Conservation (phyloP, 169 alveolate genomes). For the Cryptosporidium baileyi region DNA sequence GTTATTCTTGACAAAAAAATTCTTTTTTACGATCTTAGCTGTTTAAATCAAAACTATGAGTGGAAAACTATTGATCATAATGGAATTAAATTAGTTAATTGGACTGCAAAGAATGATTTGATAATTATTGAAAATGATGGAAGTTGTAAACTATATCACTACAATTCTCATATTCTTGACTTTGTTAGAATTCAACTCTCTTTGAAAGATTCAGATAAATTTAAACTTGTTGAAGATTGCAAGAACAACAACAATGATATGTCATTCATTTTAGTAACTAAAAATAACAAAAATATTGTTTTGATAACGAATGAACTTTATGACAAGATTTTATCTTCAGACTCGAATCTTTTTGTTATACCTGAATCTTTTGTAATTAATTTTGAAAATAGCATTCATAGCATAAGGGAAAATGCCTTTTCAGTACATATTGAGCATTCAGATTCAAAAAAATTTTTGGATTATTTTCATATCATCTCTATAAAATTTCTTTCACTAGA, state of each 20-base stretch:
- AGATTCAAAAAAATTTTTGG: background rate
- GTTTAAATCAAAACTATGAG: background rate
- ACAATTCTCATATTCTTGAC: background rate
- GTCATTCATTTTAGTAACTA: constrained; percentile 2
- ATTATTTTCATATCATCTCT: background rate
- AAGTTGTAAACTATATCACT: background rate
- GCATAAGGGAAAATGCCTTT: background rate
- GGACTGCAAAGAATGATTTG: constrained; percentile 41
- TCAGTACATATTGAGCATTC: background rate
- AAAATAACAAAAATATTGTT: background rate
- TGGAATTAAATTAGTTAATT: background rate
- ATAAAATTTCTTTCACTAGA: constrained; percentile 4
- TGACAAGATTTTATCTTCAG: background rate
- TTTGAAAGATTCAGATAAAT: background rate
- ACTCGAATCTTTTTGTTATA: background rate
- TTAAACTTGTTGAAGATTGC: background rate
- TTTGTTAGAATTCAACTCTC: background rate
- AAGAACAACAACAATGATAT: background rate
- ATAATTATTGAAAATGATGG: constrained; percentile 29
- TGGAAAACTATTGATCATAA: constrained; percentile 16
- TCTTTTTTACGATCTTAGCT: background rate
- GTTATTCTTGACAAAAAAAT: background rate
- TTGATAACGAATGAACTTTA: constrained; percentile 8
- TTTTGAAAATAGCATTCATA: background rate
- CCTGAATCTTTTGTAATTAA: background rate